These are phyloP conservation scores for Podaxis sp. DNA, from an alignment of 768 basidiomycete species.

Conservation along the genomic window DNA sequence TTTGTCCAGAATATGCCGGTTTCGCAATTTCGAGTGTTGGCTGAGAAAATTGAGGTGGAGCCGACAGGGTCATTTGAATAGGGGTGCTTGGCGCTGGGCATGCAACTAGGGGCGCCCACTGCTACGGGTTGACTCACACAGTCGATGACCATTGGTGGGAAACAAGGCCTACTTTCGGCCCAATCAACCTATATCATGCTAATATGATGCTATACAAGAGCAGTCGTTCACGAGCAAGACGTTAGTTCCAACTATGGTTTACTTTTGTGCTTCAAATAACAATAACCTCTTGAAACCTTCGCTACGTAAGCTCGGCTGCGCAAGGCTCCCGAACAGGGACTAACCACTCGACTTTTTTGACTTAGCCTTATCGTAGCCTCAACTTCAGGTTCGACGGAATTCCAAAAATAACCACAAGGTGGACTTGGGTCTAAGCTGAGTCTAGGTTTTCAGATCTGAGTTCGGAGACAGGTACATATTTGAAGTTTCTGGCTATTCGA, in stretches of 20 bases:
- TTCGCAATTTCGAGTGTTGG: background rate
- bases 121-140: too few species aligned
- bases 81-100: background rate
- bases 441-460: background rate
- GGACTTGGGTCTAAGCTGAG: background rate
- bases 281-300: background rate
- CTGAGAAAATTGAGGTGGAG: background rate
- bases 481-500: background rate
- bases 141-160: too few species aligned
- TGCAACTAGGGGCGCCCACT: too few species aligned
- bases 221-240: too few species aligned
- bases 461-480: background rate
- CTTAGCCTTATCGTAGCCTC: background rate
- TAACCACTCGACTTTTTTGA: background rate
- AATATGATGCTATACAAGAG: too few species aligned
- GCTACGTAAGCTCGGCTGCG: background rate
- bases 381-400: background rate
- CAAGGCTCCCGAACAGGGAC: background rate
- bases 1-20: background rate
- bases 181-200: too few species aligned
- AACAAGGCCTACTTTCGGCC: too few species aligned
- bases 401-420: background rate
- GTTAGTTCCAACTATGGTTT: too few species aligned
- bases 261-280: background rate
- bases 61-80: background rate